Conservation (phyloP, 2,329 filamentous ascomycete genomes). For the Alternaria triticimaculans region DNA sequence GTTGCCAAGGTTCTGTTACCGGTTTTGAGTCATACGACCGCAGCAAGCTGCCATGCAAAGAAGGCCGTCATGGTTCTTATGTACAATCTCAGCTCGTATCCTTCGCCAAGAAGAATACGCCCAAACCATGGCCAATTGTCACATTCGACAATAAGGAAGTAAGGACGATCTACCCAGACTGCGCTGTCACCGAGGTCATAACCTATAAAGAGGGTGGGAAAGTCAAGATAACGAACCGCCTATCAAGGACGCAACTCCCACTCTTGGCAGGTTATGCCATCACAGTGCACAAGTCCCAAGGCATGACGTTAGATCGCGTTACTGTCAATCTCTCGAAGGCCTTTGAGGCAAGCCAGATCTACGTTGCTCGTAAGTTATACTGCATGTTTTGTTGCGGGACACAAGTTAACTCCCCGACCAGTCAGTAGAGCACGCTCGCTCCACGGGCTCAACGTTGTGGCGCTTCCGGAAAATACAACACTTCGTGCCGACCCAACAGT, state of each 20-base stretch:
- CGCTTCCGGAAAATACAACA: neutral
- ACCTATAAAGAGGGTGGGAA: slow-evolving; percentile 26
- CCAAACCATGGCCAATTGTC: slow-evolving; percentile 59
- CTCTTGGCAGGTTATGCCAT: slow-evolving; percentile 67
- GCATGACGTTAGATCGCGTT: slow-evolving; percentile 67
- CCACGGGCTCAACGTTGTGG: slow-evolving; percentile 55
- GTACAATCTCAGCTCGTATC: no score
- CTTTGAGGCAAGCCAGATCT: slow-evolving; percentile 66
- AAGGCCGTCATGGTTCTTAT: no score
- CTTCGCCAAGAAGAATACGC: slow-evolving; percentile 21
- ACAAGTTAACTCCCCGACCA: slow-evolving; percentile 12
- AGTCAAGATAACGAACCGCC: slow-evolving; percentile 37
- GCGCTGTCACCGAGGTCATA: slow-evolving; percentile 57
- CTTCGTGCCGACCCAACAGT: slow-evolving; percentile 41
- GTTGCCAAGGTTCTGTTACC: slow-evolving; percentile 41
- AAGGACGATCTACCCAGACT: slow-evolving; percentile 60
- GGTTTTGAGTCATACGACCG: slow-evolving; percentile 48
- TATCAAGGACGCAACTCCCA: slow-evolving; percentile 67
- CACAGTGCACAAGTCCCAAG: slow-evolving; percentile 66
- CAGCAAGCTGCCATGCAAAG: slow-evolving; percentile 25
- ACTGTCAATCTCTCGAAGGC: slow-evolving; percentile 60
- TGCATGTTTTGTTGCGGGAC: neutral
- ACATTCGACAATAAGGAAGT: slow-evolving; percentile 58
- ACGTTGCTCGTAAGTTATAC: slow-evolving; percentile 59
- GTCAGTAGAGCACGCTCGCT: slow-evolving; percentile 63